phyloP scores from a whole-genome alignment of 371 early-diverging fungal species.

The Lichtheimia ornata region DNA sequence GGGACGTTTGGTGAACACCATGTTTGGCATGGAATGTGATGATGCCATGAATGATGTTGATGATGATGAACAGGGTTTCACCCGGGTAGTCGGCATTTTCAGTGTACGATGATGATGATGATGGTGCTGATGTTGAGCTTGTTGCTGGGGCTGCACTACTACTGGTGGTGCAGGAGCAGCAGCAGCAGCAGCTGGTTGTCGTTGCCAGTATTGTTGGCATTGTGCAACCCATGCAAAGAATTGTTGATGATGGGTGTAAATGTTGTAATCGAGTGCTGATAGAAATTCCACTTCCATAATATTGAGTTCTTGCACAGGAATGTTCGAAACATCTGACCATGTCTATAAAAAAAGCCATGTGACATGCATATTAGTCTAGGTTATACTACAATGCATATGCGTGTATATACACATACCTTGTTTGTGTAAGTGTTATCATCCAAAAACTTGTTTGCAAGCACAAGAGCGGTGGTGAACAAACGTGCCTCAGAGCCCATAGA shows the following conservation, averaged over 20 bases:
- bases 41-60: background rate
- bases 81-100: no score
- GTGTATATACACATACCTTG: conserved; percentile 34
- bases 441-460: conserved; percentile 67
- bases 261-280: conserved; percentile 55
- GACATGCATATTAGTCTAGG: background rate
- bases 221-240: conserved; percentile 44
- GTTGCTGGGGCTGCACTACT: background rate
- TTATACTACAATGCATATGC: background rate
- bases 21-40: no score
- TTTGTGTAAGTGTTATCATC: conserved; percentile 75
- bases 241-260: conserved; percentile 38
- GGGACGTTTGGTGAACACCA: no score
- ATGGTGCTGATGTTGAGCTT: background rate
- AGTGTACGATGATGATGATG: background rate
- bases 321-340: conserved; percentile 71
- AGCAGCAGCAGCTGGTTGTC: background rate
- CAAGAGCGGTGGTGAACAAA: conserved; percentile 64
- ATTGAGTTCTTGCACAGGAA: conserved; percentile 65
- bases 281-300: conserved; percentile 79
- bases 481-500: conserved; percentile 63
- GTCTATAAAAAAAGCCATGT: conserved; percentile 37
- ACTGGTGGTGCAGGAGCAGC: background rate
- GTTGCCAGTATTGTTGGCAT: conserved; percentile 25
- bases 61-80: background rate